A percentile compares a stretch with the other conserved stretches of the same genome.
Evolutionary conservation across 805 yeast species (phyloP).

Genomic region (Brettanomyces custersianus): DNA sequence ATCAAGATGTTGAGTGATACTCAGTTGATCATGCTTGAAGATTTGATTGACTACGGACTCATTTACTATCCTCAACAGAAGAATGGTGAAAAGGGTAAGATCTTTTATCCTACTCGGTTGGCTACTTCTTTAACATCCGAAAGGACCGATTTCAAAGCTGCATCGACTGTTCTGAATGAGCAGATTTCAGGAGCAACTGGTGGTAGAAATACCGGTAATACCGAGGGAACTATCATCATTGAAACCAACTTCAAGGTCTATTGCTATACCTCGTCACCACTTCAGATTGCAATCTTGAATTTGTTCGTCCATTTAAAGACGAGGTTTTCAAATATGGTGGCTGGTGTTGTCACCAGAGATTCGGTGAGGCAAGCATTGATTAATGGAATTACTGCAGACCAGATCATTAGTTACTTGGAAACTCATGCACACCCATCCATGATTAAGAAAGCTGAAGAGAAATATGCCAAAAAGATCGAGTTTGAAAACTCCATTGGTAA

Average conservation of each 20-base stretch:
- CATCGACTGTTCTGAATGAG: slow-evolving; percentile 67
- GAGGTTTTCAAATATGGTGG: slow-evolving; percentile 84
- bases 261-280: slow-evolving; percentile 88
- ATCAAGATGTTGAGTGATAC: slow-evolving; percentile 64
- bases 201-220: slow-evolving; percentile 7
- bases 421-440: slow-evolving; percentile 93
- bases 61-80: slow-evolving; percentile 51
- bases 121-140: slow-evolving; percentile 90
- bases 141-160: slow-evolving; percentile 57
- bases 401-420: slow-evolving; percentile 79
- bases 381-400: slow-evolving; percentile 93
- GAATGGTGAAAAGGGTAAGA: slow-evolving; percentile 17
- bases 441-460: slow-evolving; percentile 65
- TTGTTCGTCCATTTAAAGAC: slow-evolving; percentile 79
- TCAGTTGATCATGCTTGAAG: slow-evolving; percentile 79
- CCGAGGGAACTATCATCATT: slow-evolving; percentile 65
- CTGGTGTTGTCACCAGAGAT: slow-evolving; percentile 89
- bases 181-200: slow-evolving; percentile 33
- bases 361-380: slow-evolving; percentile 75
- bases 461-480: slow-evolving; percentile 56
- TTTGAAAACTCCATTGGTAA: slow-evolving; percentile 40
- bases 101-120: slow-evolving; percentile 83
- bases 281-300: slow-evolving; percentile 88
- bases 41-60: slow-evolving; percentile 83
- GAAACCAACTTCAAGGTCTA: slow-evolving; percentile 93